A percentile compares a stretch with the other conserved stretches of the same genome.
These are phyloP conservation scores for Hymenoscyphus repandus DNA, from an alignment of 2,329 filamentous ascomycete species.

Conservation along the genomic window DNA sequence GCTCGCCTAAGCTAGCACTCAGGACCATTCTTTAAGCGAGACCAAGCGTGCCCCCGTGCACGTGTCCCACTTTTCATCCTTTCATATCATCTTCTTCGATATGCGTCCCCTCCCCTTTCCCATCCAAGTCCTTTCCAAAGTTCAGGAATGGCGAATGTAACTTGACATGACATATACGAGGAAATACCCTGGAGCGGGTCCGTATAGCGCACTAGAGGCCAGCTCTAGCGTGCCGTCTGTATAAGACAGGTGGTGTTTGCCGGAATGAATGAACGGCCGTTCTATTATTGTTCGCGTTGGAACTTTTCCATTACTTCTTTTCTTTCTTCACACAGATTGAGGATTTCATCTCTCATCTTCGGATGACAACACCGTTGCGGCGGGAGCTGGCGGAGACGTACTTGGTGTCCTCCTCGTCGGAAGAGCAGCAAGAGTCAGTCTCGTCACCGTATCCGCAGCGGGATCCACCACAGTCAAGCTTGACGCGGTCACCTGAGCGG, in stretches of 20 bases:
- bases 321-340: neutral
- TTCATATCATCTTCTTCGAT: conserved; percentile 10
- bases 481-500: conserved; percentile 85
- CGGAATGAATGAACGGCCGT: conserved; percentile 25
- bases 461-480: conserved; percentile 88
- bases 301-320: conserved; percentile 12
- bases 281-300: conserved; percentile 8
- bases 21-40: conserved; percentile 10
- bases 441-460: conserved; percentile 80
- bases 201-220: conserved; percentile 21
- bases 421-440: conserved; percentile 63
- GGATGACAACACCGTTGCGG: conserved; percentile 59
- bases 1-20: conserved; percentile 8
- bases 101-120: conserved; percentile 10
- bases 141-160: conserved; percentile 15
- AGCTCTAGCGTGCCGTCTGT: conserved; percentile 21
- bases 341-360: conserved; percentile 25
- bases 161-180: conserved; percentile 16
- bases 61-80: conserved; percentile 1
- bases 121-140: conserved; percentile 7
- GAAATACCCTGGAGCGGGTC: conserved; percentile 29
- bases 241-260: conserved; percentile 9
- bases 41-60: conserved; percentile 10
- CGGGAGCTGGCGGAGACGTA: conserved; percentile 52
- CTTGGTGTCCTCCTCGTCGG: conserved; percentile 47